Conservation (phyloP, 1,284 basidiomycete species). For the Xerocomus alliaceus region DNA sequence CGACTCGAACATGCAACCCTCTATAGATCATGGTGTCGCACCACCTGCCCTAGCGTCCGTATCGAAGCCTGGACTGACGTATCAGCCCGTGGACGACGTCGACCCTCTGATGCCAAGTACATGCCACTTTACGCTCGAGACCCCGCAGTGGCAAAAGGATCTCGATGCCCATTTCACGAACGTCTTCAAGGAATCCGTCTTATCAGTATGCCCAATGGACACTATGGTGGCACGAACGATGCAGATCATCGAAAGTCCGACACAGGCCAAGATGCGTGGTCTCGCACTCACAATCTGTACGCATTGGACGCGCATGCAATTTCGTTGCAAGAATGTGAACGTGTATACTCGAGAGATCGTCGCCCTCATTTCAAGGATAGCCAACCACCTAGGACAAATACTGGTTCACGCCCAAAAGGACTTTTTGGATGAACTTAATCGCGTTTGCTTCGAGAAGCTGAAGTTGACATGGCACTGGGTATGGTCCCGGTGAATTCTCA, state of each 20-base stretch:
- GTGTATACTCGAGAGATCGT: slow-evolving; percentile 6
- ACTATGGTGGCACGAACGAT: slow-evolving; percentile 14
- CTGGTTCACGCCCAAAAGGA: slow-evolving; percentile 8
- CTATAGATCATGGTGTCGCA: neutral
- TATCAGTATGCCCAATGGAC: slow-evolving; percentile 14
- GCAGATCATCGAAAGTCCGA: slow-evolving; percentile 13
- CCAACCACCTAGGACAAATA: slow-evolving; percentile 7
- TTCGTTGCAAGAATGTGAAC: slow-evolving; percentile 11
- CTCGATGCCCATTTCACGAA: slow-evolving; percentile 19
- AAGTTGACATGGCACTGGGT: slow-evolving; percentile 28
- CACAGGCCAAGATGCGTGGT: slow-evolving; percentile 13
- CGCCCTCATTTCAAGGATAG: slow-evolving; percentile 14
- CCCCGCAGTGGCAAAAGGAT: slow-evolving; percentile 17
- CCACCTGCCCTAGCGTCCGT: neutral
- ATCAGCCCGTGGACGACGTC: neutral
- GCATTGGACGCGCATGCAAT: slow-evolving; percentile 25
- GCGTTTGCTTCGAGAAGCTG: slow-evolving; percentile 24
- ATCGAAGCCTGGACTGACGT: neutral
- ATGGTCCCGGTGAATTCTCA: neutral
- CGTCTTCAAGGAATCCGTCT: slow-evolving; percentile 19
- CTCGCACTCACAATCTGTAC: slow-evolving; percentile 17
- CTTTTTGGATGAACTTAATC: slow-evolving; percentile 18
- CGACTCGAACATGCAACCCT: neutral
- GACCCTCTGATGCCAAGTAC: neutral
- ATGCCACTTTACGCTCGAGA: slow-evolving; percentile 1